Evolutionary conservation across 129 eudicot species (phyloP).

Genomic region (Rutidosis leptorrhynchoides): DNA sequence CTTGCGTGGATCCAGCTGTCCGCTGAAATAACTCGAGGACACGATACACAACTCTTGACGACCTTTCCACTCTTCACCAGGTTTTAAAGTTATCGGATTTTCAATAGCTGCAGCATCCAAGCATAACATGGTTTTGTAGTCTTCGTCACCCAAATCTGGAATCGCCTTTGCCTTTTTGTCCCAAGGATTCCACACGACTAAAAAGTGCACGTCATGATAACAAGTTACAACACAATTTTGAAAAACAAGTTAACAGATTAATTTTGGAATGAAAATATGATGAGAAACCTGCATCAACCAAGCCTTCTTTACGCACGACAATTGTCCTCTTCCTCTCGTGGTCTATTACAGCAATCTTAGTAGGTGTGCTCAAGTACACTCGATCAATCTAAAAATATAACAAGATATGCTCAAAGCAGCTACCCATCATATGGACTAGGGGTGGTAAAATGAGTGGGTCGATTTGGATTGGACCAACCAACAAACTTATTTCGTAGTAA

Average conservation of each 20-base stretch:
- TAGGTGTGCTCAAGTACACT: slow-evolving; percentile 76
- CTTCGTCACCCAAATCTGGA: slow-evolving; percentile 71
- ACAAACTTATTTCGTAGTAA: background rate
- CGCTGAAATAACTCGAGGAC: slow-evolving; percentile 85
- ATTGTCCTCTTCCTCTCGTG: slow-evolving; percentile 83
- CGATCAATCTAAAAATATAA: slow-evolving; percentile 58
- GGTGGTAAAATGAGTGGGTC: background rate
- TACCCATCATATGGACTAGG: background rate
- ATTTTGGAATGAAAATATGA: slow-evolving; percentile 11
- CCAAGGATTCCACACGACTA: slow-evolving; percentile 96
- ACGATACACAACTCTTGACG: slow-evolving; percentile 71
- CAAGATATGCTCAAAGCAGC: slow-evolving; percentile 4
- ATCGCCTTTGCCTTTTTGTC: slow-evolving; percentile 81
- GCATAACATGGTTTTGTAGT: slow-evolving; percentile 75
- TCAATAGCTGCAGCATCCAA: slow-evolving; percentile 80
- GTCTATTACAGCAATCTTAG: slow-evolving; percentile 83
- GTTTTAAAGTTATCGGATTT: slow-evolving; percentile 62
- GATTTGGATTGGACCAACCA: background rate
- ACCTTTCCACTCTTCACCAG: slow-evolving; percentile 85
- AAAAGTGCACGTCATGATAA: slow-evolving; percentile 7
- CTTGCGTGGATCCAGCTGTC: slow-evolving; percentile 73
- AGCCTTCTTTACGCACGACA: slow-evolving; percentile 79
- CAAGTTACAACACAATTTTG: background rate
- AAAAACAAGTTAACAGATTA: background rate
- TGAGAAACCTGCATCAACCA: slow-evolving; percentile 77